Conservation (phyloP, 495 filamentous ascomycete species). For the Penicillium salamii region DNA sequence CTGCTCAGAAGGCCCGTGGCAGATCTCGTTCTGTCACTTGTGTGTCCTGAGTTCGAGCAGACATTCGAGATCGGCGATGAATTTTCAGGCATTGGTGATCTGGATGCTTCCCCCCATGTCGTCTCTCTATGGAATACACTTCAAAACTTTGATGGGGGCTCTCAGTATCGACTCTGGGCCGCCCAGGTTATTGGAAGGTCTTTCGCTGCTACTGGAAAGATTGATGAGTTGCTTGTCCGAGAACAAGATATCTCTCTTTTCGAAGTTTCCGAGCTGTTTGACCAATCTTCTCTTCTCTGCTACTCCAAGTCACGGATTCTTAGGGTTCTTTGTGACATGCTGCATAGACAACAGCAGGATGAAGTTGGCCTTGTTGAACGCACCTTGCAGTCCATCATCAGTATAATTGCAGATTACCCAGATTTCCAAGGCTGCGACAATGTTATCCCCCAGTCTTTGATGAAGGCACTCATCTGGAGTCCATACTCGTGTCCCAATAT, state of each 20-base stretch:
- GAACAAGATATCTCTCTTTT: constrained; percentile 38
- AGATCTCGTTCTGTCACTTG: constrained; percentile 66
- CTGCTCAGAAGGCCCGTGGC: constrained; percentile 67
- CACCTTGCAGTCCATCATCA: constrained; percentile 69
- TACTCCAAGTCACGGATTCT: constrained; percentile 55
- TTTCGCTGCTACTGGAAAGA: constrained; percentile 70
- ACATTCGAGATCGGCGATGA: constrained; percentile 55
- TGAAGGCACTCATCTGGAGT: constrained; percentile 44
- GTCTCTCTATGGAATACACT: constrained; percentile 73
- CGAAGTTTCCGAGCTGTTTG: neutral
- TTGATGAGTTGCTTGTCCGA: constrained; percentile 40
- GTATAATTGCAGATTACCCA: constrained; percentile 45
- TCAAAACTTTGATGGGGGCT: constrained; percentile 54
- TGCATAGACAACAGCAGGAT: constrained; percentile 57
- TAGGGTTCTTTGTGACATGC: constrained; percentile 61
- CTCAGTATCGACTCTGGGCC: constrained; percentile 77
- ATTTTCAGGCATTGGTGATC: constrained; percentile 59
- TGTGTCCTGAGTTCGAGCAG: constrained; percentile 68
- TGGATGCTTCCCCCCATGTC: constrained; percentile 56
- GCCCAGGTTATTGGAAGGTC: constrained; percentile 79
- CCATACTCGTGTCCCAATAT: constrained; percentile 40
- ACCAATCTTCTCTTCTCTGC: constrained; percentile 10
- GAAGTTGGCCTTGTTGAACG: constrained; percentile 75
- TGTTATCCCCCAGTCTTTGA: constrained; percentile 34
- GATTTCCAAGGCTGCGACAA: constrained; percentile 49